Conservation (phyloP, 2,329 filamentous ascomycete species). For the Trichophyton rubrum region DNA sequence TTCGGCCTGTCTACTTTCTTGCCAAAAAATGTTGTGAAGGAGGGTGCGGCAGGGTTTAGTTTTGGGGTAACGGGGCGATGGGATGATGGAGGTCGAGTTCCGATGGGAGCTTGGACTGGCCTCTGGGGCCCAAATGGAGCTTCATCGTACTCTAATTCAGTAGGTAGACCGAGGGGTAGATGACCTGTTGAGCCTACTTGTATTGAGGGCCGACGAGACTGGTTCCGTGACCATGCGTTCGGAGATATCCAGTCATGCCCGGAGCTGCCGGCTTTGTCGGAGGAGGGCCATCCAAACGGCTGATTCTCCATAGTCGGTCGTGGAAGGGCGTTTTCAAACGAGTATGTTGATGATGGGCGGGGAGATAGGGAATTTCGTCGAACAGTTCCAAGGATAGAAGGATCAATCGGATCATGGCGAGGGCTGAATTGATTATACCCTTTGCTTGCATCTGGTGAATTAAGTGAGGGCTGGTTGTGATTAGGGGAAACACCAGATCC, state of each 20-base stretch:
- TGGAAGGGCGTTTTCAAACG: slow-evolving; percentile 47
- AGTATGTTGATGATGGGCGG: slow-evolving; percentile 42
- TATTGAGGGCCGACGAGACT: slow-evolving; percentile 68
- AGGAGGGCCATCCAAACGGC: slow-evolving; percentile 55
- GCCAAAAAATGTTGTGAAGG: slow-evolving; percentile 65
- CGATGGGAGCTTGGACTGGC: slow-evolving; percentile 56
- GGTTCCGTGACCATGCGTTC: slow-evolving; percentile 58
- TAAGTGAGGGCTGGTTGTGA: slow-evolving; percentile 20
- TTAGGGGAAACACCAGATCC: slow-evolving; percentile 23
- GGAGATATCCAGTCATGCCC: slow-evolving; percentile 43
- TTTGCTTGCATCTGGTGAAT: slow-evolving; percentile 24
- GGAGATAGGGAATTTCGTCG: slow-evolving; percentile 35
- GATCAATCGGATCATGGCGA: slow-evolving; percentile 36
- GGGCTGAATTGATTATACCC: slow-evolving; percentile 38
- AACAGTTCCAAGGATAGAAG: slow-evolving; percentile 31
- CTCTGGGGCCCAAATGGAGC: slow-evolving; percentile 38
- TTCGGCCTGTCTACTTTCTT: slow-evolving; percentile 32
- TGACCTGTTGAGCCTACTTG: slow-evolving; percentile 62
- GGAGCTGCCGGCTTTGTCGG: slow-evolving; percentile 40
- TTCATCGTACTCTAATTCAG: slow-evolving; percentile 38
- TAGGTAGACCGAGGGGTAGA: slow-evolving; percentile 42
- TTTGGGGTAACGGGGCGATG: slow-evolving; percentile 45
- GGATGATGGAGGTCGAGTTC: slow-evolving; percentile 56
- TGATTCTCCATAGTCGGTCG: slow-evolving; percentile 68
- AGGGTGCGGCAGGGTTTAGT: slow-evolving; percentile 79